A percentile compares a stretch with the other conserved stretches of the same genome.
Evolutionary conservation across 202 grass and related monocot species (phyloP).

Genomic region (Zizania palustris): DNA sequence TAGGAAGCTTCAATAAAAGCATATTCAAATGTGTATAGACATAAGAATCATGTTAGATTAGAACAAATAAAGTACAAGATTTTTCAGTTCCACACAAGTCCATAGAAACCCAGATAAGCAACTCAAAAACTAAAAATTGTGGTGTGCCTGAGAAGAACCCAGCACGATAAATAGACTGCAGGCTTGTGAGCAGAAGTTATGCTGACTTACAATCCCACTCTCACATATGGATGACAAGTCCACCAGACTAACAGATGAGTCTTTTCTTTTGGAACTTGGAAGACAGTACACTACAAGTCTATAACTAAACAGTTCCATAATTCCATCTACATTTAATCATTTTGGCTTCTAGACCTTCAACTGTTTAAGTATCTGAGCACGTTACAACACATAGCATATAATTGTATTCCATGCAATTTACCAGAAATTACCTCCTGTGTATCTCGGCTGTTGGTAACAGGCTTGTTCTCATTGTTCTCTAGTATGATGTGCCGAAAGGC

Average conservation of each 20-base stretch:
- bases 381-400: background rate
- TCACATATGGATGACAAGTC: background rate
- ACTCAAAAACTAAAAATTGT: background rate
- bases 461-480: constrained; percentile 85
- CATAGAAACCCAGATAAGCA: background rate
- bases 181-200: background rate
- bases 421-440: constrained; percentile 71
- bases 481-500: constrained; percentile 66
- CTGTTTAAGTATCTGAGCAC: constrained; percentile 12
- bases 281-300: background rate
- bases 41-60: background rate
- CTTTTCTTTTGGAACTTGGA: background rate
- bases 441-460: constrained; percentile 83
- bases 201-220: background rate
- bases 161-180: background rate
- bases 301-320: background rate
- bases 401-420: constrained; percentile 8
- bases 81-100: background rate
- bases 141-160: background rate
- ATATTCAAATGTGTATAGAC: background rate
- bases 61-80: background rate
- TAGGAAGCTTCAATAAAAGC: background rate
- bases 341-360: background rate
- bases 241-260: background rate
- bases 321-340: constrained; percentile 1